phyloP scores from a whole-genome alignment of 192 early-diverging fungal species.

The Coemansia sp. region DNA sequence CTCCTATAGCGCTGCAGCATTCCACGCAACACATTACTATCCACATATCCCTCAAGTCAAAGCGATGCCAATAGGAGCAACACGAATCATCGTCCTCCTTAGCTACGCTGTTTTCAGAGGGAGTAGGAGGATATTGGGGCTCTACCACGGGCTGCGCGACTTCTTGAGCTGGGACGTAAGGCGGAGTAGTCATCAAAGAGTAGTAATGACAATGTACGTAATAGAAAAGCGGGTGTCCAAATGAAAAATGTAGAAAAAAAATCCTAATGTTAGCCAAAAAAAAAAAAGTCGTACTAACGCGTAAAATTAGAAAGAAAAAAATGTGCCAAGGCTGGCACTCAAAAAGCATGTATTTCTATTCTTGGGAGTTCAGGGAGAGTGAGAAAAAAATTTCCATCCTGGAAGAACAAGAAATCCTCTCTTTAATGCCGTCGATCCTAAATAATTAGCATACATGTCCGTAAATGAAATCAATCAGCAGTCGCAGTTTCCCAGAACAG shows the following conservation, averaged over 20 bases:
- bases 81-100: background rate
- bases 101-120: background rate
- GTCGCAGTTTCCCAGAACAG: background rate
- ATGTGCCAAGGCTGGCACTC: too few relatives aligned
- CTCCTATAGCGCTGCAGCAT: background rate
- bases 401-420: too few relatives aligned
- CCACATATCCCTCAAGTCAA: background rate
- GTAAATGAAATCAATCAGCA: background rate
- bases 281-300: background rate
- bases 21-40: background rate
- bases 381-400: too few relatives aligned
- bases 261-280: background rate
- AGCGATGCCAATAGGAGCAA: background rate
- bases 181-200: background rate
- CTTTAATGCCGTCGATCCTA: too few relatives aligned
- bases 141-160: background rate
- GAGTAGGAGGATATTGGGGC: background rate
- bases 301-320: background rate
- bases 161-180: background rate
- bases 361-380: too few relatives aligned
- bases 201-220: background rate
- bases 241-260: background rate
- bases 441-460: background rate
- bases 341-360: too few relatives aligned
- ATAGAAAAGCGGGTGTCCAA: too few relatives aligned